Evolutionary conservation across 495 filamentous ascomycete genomes (phyloP), one percentile per base, ranked within the genome.

Genomic region (Neurospora sp.): DNA sequence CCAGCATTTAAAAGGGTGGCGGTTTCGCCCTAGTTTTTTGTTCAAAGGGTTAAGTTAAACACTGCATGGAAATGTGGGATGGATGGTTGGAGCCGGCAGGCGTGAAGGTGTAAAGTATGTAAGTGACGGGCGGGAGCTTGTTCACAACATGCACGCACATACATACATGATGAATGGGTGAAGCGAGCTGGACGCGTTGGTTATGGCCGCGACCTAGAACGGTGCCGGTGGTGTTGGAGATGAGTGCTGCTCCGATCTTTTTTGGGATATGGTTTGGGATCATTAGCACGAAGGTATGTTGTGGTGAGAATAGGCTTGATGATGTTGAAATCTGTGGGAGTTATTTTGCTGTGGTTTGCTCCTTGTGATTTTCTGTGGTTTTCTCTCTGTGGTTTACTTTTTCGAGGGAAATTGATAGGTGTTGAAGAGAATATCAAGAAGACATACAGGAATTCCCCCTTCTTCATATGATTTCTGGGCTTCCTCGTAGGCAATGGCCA

Each of bases 191-290:
- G 53, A 93, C 86, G 42, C 93, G 84, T 90, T 93, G 90, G 76
- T 96, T 96, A 77, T 92, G 93, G 9, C 93, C 93, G 41, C 88
- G 88, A n/a, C 92, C 92, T 3, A 96, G 85, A 46, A 95, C 89
- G 72, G 85, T 88, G 40, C 93, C 93, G 70, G 91, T 12, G 12
- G 40, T 88, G 46, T 85, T 87, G 59, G 88, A 87, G 6, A 94
- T 86, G 44, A 96, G 84, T 31, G 87, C 90, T 38, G 93, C 93
- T 31, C 93, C 93, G 71, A 59, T 59, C 46, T 27, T 3, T 3
- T 96, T 78, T 88, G 72, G 71, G 27, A 41, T 10, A 44, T 70
- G 38, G 22, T 59, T 71, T 37, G 40, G 41, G 14, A 12, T n/a
- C 4, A 11, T 31, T n/a, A 53, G 22, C 20, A 6, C 35, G 35